Conservation (phyloP, 345 rosid species). For the Mercurialis annua region DNA sequence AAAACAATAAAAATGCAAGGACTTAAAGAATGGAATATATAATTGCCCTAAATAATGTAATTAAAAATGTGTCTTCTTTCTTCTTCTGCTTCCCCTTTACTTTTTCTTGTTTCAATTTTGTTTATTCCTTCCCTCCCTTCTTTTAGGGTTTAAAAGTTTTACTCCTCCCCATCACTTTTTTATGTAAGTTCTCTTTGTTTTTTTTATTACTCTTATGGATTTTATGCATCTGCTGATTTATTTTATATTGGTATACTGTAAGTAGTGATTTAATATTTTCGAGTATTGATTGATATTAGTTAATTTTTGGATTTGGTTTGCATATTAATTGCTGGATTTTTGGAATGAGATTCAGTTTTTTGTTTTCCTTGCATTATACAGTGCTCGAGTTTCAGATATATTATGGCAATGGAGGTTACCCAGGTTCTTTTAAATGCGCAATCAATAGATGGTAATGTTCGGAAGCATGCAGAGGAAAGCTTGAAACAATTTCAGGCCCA, state of each 20-base stretch:
- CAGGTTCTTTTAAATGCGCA: constrained; percentile 71
- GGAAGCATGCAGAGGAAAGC: constrained; percentile 68
- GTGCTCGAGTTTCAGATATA: constrained; percentile 22
- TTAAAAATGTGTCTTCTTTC: no score
- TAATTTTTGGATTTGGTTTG: neutral
- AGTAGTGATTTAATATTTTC: neutral
- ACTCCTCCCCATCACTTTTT: constrained; percentile 15
- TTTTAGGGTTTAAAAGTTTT: constrained; percentile 13
- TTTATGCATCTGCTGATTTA: neutral
- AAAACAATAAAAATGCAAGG: no score
- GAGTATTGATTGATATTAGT: neutral
- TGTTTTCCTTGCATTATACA: neutral
- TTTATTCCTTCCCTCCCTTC: neutral
- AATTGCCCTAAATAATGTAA: no score
- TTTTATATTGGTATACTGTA: neutral
- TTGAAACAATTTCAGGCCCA: constrained; percentile 66
- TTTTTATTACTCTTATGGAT: neutral
- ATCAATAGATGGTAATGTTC: constrained; percentile 58
- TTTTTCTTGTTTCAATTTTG: neutral
- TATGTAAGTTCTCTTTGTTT: neutral
- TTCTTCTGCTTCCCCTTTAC: neutral
- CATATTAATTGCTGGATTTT: neutral
- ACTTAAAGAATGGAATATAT: no score
- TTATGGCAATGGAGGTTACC: constrained; percentile 53
- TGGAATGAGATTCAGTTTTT: neutral